These are phyloP conservation scores for Hamamelis virginiana DNA, from an alignment of 164 flowering plant genomes.

Conservation along the genomic window DNA sequence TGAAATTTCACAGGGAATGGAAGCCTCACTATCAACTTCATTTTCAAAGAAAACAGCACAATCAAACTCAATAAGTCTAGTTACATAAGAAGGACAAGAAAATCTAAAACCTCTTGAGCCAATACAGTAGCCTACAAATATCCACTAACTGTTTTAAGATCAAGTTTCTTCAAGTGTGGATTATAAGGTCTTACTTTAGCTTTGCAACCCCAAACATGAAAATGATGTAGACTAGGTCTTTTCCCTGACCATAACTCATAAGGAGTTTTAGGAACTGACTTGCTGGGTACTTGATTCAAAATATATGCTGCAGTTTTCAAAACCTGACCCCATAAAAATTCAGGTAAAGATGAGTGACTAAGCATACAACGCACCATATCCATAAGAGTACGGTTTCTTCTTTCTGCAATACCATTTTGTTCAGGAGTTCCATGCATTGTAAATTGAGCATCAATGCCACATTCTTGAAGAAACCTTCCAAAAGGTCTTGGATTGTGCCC, in stretches of 20 bases:
- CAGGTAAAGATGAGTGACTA: not conserved
- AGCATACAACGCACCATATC: not conserved
- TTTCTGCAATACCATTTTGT: not conserved
- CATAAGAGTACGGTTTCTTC: not conserved
- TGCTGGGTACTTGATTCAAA: not conserved
- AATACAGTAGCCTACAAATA: not conserved
- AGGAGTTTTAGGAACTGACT: not conserved
- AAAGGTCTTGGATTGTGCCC: too few species aligned
- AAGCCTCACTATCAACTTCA: not conserved
- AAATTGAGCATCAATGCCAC: not conserved
- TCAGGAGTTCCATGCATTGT: not conserved
- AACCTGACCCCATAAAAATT: not conserved
- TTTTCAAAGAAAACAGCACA: not conserved
- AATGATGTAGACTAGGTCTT: not conserved
- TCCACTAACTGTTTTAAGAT: not conserved
- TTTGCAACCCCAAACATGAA: not conserved
- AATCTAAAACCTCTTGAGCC: not conserved
- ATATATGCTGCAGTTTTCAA: slow-evolving; percentile 2
- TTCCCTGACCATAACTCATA: not conserved
- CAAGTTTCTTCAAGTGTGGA: not conserved
- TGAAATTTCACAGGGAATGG: not conserved
- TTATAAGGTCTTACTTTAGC: not conserved
- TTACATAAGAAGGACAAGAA: not conserved
- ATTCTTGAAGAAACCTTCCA: not conserved
- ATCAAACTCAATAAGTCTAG: not conserved